Conservation (phyloP, 2,329 filamentous ascomycete species). For the Fusarium sp. region DNA sequence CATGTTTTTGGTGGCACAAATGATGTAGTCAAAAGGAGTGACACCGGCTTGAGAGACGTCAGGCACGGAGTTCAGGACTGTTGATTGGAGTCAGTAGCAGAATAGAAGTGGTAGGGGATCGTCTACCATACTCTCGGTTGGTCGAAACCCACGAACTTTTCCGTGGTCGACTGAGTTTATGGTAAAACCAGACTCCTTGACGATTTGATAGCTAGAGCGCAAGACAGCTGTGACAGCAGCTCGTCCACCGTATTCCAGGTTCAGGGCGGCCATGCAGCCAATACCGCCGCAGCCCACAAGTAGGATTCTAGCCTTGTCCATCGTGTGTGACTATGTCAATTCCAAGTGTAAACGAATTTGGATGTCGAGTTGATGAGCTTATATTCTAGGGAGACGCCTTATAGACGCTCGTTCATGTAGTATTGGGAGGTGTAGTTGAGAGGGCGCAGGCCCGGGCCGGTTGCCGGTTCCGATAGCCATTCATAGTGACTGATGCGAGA, state of each 20-base stretch:
- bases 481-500: neutral
- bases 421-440: conserved; percentile 10
- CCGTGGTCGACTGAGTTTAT: conserved; percentile 43
- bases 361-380: neutral
- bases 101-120: neutral
- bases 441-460: conserved; percentile 29
- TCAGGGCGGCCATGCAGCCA: conserved; percentile 40
- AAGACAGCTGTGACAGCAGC: conserved; percentile 41
- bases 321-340: neutral
- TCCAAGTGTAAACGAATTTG: neutral
- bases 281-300: conserved; percentile 42
- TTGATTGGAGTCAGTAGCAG: conserved; percentile 4
- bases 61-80: conserved; percentile 35
- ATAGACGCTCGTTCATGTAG: neutral
- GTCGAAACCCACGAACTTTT: conserved; percentile 30
- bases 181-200: conserved; percentile 38
- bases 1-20: conserved; percentile 42
- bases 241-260: conserved; percentile 34
- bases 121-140: conserved; percentile 32
- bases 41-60: conserved; percentile 26
- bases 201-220: conserved; percentile 39
- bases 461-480: conserved; percentile 12
- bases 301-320: conserved; percentile 33
- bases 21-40: conserved; percentile 40
- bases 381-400: neutral